Base-by-base conservation (phyloP, 345 rosid species). In the Lepidium sativum region DNA sequence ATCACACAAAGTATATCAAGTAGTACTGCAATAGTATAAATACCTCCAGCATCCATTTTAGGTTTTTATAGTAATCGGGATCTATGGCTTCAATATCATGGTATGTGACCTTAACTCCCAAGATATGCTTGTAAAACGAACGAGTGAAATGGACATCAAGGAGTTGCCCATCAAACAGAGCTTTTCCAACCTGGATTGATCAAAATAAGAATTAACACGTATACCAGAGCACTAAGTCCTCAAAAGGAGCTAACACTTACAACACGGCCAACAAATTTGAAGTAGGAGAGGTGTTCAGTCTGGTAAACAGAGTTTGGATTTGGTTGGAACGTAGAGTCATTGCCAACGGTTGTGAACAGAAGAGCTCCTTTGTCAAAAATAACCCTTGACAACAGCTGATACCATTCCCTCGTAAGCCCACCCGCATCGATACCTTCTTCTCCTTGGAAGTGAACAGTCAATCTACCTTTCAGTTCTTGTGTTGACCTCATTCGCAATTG, bases 391-490 rank as follows among this genome's bases (percentile, higher is more conserved):
- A 94, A 69, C 65, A 89, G 75, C 76, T 94, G 99, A 79, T 94
- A 94, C 99, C 99, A 94, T 79, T 94, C 99, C 82, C 99, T 86
- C 43, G 99, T 89, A 70, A 94, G 97, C 58, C 99, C 99, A 75
- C 99, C 97, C 0, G 99, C 99, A 81, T 94, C 99, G 70, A 94
- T 89, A 45, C 99, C 99, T 80, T 89, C 96, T 75, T 94, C 97
- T 66, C 97, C 96, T 81, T 94, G 99, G 77, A 94, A 94, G 63
- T 89, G 86, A 56, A 94, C 95, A 38, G 88, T 94, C 74, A 89
- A 69, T 76, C 99, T 81, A 67, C 99, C 99, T 79, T 86, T 94
- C 78, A 94, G 71, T 76, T 94, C 97, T 60, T 79, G 84, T 45
- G 82, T 81, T 54, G 95, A 77, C 60, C 92, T 80, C 97, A 94